Conservation (phyloP, 176 grass and related monocot genomes). For the Musa schizocarpa region DNA sequence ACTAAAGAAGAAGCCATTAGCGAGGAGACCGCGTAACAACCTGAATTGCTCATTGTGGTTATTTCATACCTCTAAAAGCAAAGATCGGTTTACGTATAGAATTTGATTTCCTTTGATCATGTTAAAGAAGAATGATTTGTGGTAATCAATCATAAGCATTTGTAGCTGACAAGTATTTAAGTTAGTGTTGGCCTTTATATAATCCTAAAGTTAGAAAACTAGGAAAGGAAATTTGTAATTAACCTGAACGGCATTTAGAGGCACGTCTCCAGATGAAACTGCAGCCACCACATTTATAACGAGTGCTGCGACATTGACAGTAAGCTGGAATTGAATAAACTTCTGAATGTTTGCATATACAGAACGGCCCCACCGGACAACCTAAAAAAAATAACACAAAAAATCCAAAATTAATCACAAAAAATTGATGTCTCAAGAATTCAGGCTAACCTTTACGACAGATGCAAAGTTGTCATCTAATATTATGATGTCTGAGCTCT, state of each 20-base stretch:
- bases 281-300: slow-evolving; percentile 95
- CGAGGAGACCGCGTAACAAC: neutral
- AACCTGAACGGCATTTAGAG: slow-evolving; percentile 97
- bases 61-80: neutral
- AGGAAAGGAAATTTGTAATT: neutral
- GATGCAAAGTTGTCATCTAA: slow-evolving; percentile 95
- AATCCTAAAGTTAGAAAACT: neutral
- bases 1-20: neutral
- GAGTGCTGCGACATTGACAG: slow-evolving; percentile 93
- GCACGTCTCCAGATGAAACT: slow-evolving; percentile 81
- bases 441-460: slow-evolving; percentile 71
- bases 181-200: too few species aligned
- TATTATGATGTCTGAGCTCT: slow-evolving; percentile 98
- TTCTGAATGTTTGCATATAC: slow-evolving; percentile 98
- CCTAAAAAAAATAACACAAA: slow-evolving; percentile 36
- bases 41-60: neutral
- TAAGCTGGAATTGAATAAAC: slow-evolving; percentile 98
- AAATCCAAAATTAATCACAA: neutral
- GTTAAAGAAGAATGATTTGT: too few species aligned
- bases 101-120: too few species aligned
- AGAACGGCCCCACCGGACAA: slow-evolving; percentile 94
- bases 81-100: too few species aligned
- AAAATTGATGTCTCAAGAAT: neutral
- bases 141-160: too few species aligned
- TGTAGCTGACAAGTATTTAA: too few species aligned